A percentile compares a stretch with the other conserved stretches of the same genome.
Conservation (phyloP, 2,329 filamentous ascomycete species). For the Periglandula ipomoeae region DNA sequence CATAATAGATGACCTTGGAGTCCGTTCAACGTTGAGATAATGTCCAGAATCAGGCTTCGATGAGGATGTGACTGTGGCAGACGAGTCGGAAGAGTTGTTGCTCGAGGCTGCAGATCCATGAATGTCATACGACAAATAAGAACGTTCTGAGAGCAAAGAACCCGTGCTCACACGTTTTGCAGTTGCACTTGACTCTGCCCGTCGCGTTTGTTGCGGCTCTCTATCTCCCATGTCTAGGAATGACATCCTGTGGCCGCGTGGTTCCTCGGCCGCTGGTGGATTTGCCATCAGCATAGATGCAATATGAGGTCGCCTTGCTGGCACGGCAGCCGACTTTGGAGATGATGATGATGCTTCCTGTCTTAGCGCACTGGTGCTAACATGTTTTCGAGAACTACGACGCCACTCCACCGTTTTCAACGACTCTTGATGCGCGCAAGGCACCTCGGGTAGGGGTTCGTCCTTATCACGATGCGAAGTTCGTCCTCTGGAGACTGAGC, state of each 20-base stretch:
- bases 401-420: background rate
- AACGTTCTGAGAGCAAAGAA: slow-evolving; percentile 18
- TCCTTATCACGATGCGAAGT: background rate
- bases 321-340: background rate
- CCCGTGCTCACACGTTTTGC: slow-evolving; percentile 20
- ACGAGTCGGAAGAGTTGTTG: slow-evolving; percentile 17
- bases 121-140: slow-evolving; percentile 13
- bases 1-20: slow-evolving; percentile 14
- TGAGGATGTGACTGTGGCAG: slow-evolving; percentile 12
- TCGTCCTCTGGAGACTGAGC: slow-evolving; percentile 2
- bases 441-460: background rate
- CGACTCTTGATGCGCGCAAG: background rate
- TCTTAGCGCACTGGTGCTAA: slow-evolving; percentile 4
- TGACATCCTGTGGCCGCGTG: slow-evolving; percentile 5
- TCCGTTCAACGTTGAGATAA: slow-evolving; percentile 13
- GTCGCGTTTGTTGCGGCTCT: slow-evolving; percentile 1
- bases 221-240: slow-evolving; percentile 5
- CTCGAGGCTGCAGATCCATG: slow-evolving; percentile 8
- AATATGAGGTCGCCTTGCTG: slow-evolving; percentile 3
- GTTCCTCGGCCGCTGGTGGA: background rate
- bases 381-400: slow-evolving; percentile 4
- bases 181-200: slow-evolving; percentile 11
- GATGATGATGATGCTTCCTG: background rate
- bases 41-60: background rate
- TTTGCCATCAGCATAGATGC: slow-evolving; percentile 3